phyloP scores from a whole-genome alignment of 2,329 filamentous ascomycete genomes.

The Sordariomycetes sp. region DNA sequence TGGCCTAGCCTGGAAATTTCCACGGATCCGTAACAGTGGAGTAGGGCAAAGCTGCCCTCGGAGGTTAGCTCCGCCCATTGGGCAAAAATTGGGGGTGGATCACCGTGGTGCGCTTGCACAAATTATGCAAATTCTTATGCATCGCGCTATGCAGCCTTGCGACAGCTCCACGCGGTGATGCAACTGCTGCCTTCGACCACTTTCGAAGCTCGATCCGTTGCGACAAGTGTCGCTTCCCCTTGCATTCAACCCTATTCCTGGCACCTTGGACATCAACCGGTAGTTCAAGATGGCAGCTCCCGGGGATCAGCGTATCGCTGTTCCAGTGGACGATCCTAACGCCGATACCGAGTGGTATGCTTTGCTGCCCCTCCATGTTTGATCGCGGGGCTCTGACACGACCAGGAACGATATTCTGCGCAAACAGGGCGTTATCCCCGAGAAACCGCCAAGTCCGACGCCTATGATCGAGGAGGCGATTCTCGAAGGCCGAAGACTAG shows the following conservation, averaged over 20 bases:
- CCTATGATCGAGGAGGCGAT: constrained; percentile 95
- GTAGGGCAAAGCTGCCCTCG: constrained; percentile 28
- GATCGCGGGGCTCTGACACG: constrained; percentile 13
- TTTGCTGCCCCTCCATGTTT: constrained; percentile 11
- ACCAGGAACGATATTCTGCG: constrained; percentile 94
- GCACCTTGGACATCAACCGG: neutral
- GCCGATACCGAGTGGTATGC: constrained; percentile 95
- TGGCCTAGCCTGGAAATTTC: constrained; percentile 27
- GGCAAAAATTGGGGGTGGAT: no score
- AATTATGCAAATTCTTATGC: neutral
- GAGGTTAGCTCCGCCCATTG: no score
- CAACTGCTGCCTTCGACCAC: neutral
- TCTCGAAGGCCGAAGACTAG: constrained; percentile 69
- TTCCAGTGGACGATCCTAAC: constrained; percentile 90
- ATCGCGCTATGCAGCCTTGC: neutral
- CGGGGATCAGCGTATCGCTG: constrained; percentile 56
- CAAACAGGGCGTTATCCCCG: constrained; percentile 94
- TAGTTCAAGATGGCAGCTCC: constrained; percentile 48
- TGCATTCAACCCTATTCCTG: no score
- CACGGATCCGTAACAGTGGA: constrained; percentile 23
- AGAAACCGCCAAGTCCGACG: constrained; percentile 91
- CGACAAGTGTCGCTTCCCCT: no score
- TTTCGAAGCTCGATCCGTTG: no score
- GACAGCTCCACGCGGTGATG: constrained; percentile 1
- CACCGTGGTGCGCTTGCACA: neutral